phyloP scores from a whole-genome alignment of 1,284 basidiomycete species.

The Melampsora americana region DNA sequence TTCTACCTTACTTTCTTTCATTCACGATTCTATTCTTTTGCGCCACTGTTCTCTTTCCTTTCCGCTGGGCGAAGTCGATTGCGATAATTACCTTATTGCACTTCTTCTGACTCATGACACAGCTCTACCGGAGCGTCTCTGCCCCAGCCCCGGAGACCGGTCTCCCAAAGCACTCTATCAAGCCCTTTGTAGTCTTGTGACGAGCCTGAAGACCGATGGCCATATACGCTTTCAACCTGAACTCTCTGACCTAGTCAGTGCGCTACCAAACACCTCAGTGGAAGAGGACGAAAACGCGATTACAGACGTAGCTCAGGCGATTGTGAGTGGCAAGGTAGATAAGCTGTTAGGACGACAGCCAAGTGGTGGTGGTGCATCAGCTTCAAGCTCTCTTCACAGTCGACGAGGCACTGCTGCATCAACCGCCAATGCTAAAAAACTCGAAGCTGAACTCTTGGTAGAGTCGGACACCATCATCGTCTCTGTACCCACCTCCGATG shows the following conservation, averaged over 20 bases:
- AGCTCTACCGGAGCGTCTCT: slow-evolving; percentile 37
- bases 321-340: slow-evolving; percentile 41
- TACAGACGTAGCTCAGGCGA: slow-evolving; percentile 30
- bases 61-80: slow-evolving; percentile 39
- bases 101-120: slow-evolving; percentile 32
- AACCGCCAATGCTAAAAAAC: slow-evolving; percentile 18
- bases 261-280: not conserved
- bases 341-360: slow-evolving; percentile 26
- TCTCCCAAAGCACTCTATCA: slow-evolving; percentile 22
- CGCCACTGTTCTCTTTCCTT: slow-evolving; percentile 26
- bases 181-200: slow-evolving; percentile 20
- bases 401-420: slow-evolving; percentile 4
- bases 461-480: slow-evolving; percentile 37
- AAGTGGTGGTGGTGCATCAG: not conserved
- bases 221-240: slow-evolving; percentile 41
- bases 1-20: slow-evolving; percentile 29
- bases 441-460: slow-evolving; percentile 26
- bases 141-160: not conserved
- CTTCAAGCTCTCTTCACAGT: not conserved
- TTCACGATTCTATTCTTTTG: slow-evolving; percentile 29
- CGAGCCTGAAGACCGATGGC: slow-evolving; percentile 37
- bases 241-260: slow-evolving; percentile 20
- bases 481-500: not conserved
- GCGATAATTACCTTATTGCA: slow-evolving; percentile 41
- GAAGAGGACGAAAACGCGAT: slow-evolving; percentile 29